A percentile compares a stretch with the other conserved stretches of the same genome.
Evolutionary conservation across 2,329 filamentous ascomycete genomes (phyloP).

Genomic region (Paracoccidioides lutzii): DNA sequence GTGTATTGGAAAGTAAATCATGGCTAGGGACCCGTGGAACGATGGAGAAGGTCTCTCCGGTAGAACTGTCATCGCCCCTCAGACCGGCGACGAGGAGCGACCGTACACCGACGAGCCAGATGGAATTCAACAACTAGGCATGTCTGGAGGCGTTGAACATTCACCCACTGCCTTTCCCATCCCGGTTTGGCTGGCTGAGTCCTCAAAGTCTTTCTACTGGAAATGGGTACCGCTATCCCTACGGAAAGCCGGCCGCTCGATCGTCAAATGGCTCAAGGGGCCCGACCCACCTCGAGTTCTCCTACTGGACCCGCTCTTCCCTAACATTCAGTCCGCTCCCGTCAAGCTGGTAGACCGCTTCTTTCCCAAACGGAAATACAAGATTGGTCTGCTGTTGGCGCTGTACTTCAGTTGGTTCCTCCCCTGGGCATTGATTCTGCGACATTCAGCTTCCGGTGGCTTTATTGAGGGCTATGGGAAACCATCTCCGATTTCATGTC

Average conservation of each 20-base stretch:
- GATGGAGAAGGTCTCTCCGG: conserved; percentile 17
- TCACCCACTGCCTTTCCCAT: conserved; percentile 18
- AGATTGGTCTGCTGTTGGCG: conserved; percentile 29
- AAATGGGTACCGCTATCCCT: conserved; percentile 36
- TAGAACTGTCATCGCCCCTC: conserved; percentile 21
- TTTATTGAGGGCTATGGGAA: conserved; percentile 38
- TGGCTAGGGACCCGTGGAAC: conserved; percentile 21
- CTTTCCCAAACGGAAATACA: conserved; percentile 35
- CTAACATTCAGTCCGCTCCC: conserved; percentile 35
- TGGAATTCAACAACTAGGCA: conserved; percentile 11
- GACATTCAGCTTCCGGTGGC: conserved; percentile 34
- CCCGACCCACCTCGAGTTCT: conserved; percentile 35
- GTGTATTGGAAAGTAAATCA: conserved; percentile 7
- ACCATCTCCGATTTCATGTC: conserved; percentile 34
- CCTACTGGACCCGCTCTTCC: conserved; percentile 35
- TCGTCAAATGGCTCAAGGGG: conserved; percentile 35
- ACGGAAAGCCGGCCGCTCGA: conserved; percentile 32
- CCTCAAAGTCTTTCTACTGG: conserved; percentile 35
- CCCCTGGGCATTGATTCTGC: conserved; percentile 34
- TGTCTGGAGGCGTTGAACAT: conserved; percentile 1
- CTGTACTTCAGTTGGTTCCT: conserved; percentile 37
- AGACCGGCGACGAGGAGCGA: conserved; percentile 24
- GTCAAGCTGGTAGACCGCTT: conserved; percentile 31
- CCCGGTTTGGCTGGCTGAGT: conserved; percentile 37
- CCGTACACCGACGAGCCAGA: conserved; percentile 25